phyloP scores from a whole-genome alignment of 345 rosid species.

The Geranium rotundifolium region DNA sequence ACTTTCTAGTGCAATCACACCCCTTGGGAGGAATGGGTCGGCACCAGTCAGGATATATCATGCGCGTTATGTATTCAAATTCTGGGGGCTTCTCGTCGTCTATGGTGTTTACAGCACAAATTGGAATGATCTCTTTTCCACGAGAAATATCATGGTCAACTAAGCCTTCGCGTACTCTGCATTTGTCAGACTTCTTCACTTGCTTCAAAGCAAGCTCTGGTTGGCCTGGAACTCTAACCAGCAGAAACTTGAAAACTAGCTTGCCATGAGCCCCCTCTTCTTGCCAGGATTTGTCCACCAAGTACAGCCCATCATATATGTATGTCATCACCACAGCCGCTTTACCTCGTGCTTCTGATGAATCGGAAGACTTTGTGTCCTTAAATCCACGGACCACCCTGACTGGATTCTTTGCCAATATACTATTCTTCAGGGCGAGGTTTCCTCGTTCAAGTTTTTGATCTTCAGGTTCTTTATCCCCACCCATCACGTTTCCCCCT shows the following conservation, averaged over 20 bases:
- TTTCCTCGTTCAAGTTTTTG: conserved; percentile 69
- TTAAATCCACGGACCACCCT: conserved; percentile 63
- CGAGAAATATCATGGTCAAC: conserved; percentile 50
- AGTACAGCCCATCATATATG: conserved; percentile 65
- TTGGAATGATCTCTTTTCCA: conserved; percentile 56
- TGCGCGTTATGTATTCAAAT: conserved; percentile 40
- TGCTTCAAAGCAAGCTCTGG: conserved; percentile 78
- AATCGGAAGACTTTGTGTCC: conserved; percentile 31
- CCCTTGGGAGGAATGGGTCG: conserved; percentile 31
- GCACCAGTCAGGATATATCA: conserved; percentile 55
- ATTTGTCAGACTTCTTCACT: conserved; percentile 41
- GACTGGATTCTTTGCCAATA: conserved; percentile 28
- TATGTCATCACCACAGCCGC: conserved; percentile 24
- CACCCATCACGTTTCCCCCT: conserved; percentile 58
- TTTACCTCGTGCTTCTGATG: conserved; percentile 21
- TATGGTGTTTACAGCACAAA: conserved; percentile 58
- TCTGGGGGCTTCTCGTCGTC: conserved; percentile 61
- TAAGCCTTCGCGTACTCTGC: conserved; percentile 43
- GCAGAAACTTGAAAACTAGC: conserved; percentile 50
- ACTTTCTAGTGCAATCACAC: conserved; percentile 45
- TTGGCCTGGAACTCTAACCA: conserved; percentile 56
- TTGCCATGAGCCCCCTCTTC: conserved; percentile 60
- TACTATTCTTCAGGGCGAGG: conserved; percentile 61
- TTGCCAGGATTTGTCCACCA: conserved; percentile 44
- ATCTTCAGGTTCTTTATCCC: conserved; percentile 51